These are phyloP conservation scores for Picochlorum sp. DNA, from an alignment of 139 green algal species.

Conservation along the genomic window DNA sequence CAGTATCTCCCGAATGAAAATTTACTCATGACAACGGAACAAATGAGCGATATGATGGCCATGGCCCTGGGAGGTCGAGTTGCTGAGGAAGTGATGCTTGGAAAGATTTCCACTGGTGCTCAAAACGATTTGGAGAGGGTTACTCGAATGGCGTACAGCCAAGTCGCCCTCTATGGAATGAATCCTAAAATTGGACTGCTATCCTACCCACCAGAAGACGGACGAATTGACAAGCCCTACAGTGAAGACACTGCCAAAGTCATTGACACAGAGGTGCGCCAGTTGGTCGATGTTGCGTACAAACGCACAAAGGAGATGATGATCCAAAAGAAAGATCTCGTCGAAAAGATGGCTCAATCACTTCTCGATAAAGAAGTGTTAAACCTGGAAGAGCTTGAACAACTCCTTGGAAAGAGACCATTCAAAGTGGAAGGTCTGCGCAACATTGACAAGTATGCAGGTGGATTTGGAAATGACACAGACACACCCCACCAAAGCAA, in stretches of 20 bases:
- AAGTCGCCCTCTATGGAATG: conserved; percentile 94
- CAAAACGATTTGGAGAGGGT: conserved; percentile 98
- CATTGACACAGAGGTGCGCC: conserved; percentile 91
- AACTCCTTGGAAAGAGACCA: conserved; percentile 84
- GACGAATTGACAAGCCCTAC: conserved; percentile 93
- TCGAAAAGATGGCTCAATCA: conserved; percentile 74
- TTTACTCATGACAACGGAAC: conserved; percentile 89
- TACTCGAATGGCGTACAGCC: conserved; percentile 92
- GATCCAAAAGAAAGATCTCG: conserved; percentile 63
- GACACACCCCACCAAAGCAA: background rate
- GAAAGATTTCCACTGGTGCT: conserved; percentile 91
- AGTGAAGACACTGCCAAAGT: conserved; percentile 82
- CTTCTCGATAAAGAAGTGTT: conserved; percentile 68
- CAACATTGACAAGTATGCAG: conserved; percentile 93
- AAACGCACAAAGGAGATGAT: conserved; percentile 77
- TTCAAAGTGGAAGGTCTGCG: conserved; percentile 71
- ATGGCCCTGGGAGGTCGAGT: conserved; percentile 92
- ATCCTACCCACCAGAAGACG: conserved; percentile 81
- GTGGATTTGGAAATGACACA: conserved; percentile 29
- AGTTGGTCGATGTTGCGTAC: conserved; percentile 77
- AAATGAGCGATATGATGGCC: conserved; percentile 89
- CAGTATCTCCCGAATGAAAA: conserved; percentile 99
- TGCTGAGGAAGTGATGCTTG: conserved; percentile 90
- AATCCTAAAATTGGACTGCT: conserved; percentile 71
- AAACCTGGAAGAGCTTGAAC: conserved; percentile 76